Base-by-base conservation (phyloP, 257 asterid genomes). In the Euphrasia confusa region DNA sequence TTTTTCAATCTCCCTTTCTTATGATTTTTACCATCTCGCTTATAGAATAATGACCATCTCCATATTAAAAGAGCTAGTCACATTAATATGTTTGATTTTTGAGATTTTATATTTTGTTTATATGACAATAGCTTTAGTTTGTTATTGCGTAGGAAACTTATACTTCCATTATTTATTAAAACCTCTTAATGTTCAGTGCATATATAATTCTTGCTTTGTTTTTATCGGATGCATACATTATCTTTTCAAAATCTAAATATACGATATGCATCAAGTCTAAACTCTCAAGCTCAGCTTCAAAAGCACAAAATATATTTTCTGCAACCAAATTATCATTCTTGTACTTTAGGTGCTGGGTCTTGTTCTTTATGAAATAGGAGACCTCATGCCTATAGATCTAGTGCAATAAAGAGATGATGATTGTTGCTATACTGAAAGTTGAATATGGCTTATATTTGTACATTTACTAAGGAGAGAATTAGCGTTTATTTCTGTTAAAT, bases 251-350 rank as follows among this genome's bases (percentile, higher is more conserved):
- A 30, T 60, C 58, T 53, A 14, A 55, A 11, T 10, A 28, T 61
- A 40, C 24, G 42, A 33, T 49, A 26, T 37, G 27, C 26, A 54
- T 55, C 14, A 47, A 28, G 15, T 68, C 64, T 64, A 13, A 54
- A 61, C 68, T 60, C 64, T 64, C n/a, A 54, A 61, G 64, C 64
- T 61, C 72, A 65, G 50, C 57, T 54, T 27, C 47, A 52, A 27
- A n/a, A 45, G 50, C 35, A 30, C 63, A 44, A 61, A 37, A 7
- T 9, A 13, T 39, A 10, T 8, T n/a, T 26, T 65, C 42, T 66
- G 67, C 17, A 53, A 12, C 49, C 56, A 21, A 56, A 8, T 60
- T 66, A 60, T 37, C 44, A 58, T 54, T 33, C 33, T 45, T 33
- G 17, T 11, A 2, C 54, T 53, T 8, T 8, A n/a, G 28, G 28